Percentiles rank a stretch among this genome's conserved stretches.
Conservation (phyloP, 2,329 filamentous ascomycete species). For the Ceratocystis variospora region DNA sequence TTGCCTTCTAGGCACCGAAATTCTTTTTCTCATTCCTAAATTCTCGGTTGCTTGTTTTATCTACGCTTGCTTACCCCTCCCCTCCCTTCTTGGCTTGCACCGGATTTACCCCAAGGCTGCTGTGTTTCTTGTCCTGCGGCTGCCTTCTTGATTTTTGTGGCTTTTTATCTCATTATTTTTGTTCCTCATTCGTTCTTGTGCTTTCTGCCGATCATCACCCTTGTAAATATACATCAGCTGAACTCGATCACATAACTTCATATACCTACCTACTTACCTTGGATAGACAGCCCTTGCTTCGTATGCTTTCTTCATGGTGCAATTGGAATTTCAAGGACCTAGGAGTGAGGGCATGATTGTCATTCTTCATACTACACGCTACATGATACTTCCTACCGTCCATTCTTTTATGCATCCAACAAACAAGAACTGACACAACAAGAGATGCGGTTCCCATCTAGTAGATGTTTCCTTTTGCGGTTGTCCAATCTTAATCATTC, state of each 20-base stretch:
- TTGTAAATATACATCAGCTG: not conserved
- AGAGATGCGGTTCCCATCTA: not conserved
- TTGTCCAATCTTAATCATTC: not conserved
- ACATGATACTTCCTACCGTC: not conserved
- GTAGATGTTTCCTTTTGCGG: not conserved
- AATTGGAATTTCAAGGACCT: not conserved
- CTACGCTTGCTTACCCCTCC: not conserved
- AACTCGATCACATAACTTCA: not conserved
- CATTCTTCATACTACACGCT: not conserved
- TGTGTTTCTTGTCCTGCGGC: not conserved
- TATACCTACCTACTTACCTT: not conserved
- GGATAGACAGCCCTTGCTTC: not conserved
- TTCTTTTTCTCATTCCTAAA: not conserved
- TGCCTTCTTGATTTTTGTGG: not conserved
- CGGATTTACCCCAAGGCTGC: not conserved
- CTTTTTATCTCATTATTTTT: not conserved
- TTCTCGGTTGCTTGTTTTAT: not conserved
- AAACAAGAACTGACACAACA: not conserved
- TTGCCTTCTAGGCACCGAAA: not conserved
- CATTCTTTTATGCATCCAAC: constrained; percentile 2
- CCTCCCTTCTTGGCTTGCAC: not conserved
- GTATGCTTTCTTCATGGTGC: not conserved
- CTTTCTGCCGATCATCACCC: not conserved
- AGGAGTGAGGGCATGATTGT: constrained; percentile 7
- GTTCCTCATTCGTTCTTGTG: not conserved